A percentile compares a stretch with the other conserved stretches of the same genome.
phyloP scores from a whole-genome alignment of 495 filamentous ascomycete species.

The Apiosordaria backusii region DNA sequence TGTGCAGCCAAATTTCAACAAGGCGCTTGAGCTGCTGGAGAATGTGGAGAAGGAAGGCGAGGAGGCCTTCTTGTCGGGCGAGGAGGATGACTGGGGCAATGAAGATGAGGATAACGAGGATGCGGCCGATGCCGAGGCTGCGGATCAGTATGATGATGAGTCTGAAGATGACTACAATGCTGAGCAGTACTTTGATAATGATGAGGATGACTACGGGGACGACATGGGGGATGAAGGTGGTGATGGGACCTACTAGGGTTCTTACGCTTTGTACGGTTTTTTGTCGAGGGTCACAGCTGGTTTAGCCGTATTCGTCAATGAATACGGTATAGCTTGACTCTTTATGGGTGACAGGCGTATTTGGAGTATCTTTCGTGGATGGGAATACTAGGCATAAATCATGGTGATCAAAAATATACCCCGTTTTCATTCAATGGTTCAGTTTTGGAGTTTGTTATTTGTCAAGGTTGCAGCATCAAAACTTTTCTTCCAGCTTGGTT shows the following conservation, averaged over 20 bases:
- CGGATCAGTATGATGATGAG: slow-evolving; percentile 46
- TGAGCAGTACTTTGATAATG: slow-evolving; percentile 53
- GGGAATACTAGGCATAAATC: not conserved
- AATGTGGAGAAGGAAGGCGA: slow-evolving; percentile 41
- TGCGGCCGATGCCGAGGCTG: slow-evolving; percentile 41
- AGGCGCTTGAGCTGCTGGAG: slow-evolving; percentile 36
- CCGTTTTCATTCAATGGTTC: not conserved
- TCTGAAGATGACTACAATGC: slow-evolving; percentile 54
- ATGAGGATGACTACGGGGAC: slow-evolving; percentile 47
- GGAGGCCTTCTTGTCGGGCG: slow-evolving; percentile 33
- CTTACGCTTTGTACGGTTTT: too few species aligned
- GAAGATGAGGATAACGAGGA: slow-evolving; percentile 35
- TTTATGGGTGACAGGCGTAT: too few species aligned
- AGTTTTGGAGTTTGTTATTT: not conserved
- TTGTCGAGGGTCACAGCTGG: too few species aligned
- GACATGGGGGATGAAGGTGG: slow-evolving; percentile 46
- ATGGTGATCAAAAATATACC: slow-evolving; percentile 6
- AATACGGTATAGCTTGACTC: too few species aligned
- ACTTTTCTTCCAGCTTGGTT: too few species aligned
- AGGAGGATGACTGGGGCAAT: slow-evolving; percentile 44
- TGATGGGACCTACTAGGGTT: slow-evolving; percentile 24
- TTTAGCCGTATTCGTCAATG: too few species aligned
- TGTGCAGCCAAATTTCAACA: slow-evolving; percentile 27
- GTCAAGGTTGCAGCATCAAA: too few species aligned
- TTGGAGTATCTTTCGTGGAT: too few species aligned